These are phyloP conservation scores for Ceratocystis papillata DNA, from an alignment of 2,329 filamentous ascomycete species.

Conservation along the genomic window DNA sequence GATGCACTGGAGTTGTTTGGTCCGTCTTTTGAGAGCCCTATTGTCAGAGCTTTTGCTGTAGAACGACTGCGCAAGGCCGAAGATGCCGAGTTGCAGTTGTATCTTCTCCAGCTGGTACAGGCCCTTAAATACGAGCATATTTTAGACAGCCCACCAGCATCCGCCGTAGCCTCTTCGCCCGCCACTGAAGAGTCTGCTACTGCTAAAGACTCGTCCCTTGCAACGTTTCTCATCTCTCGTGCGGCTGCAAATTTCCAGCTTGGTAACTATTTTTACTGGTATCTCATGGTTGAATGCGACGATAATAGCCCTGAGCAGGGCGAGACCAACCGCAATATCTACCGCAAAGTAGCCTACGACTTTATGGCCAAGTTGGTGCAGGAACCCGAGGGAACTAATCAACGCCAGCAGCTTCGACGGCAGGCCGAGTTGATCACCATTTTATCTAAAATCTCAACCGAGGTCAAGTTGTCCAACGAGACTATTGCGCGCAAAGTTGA, in stretches of 20 bases:
- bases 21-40: constrained; percentile 77
- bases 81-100: constrained; percentile 81
- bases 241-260: constrained; percentile 81
- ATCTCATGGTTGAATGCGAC: constrained; percentile 94
- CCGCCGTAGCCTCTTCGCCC: constrained; percentile 52
- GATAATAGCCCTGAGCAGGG: constrained; percentile 68
- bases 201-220: constrained; percentile 66
- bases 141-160: constrained; percentile 32
- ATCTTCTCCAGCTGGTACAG: constrained; percentile 87
- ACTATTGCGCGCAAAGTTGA: constrained; percentile 73
- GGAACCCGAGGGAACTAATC: constrained; percentile 56
- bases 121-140: constrained; percentile 88
- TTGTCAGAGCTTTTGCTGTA: constrained; percentile 86
- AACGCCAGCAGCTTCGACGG: constrained; percentile 63
- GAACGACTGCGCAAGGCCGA: constrained; percentile 83
- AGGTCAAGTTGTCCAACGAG: constrained; percentile 71
- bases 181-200: constrained; percentile 39
- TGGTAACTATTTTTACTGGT: constrained; percentile 96
- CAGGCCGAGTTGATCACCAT: constrained; percentile 86
- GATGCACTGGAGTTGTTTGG: constrained; percentile 90
- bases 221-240: constrained; percentile 76
- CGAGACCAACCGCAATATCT: constrained; percentile 68
- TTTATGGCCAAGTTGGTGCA: constrained; percentile 84
- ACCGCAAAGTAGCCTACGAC: constrained; percentile 86
- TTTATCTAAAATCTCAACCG: constrained; percentile 76